Percentiles rank a stretch among this genome's conserved stretches.
Evolutionary conservation across 2,329 filamentous ascomycete species (phyloP).

Genomic region (Aspergillus japonicus): DNA sequence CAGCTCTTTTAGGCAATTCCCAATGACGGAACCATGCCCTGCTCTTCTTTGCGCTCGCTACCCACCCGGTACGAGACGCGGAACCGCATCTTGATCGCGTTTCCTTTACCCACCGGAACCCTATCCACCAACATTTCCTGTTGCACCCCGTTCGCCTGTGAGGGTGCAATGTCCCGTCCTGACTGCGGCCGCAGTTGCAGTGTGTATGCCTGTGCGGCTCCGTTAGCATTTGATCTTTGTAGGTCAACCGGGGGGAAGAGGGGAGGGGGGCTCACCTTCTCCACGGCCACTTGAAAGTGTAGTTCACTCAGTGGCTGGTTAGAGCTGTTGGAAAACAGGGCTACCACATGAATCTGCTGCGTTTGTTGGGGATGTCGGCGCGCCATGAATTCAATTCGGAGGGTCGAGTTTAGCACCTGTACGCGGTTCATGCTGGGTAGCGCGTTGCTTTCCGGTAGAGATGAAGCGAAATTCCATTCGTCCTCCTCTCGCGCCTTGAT

Average conservation of each 20-base stretch:
- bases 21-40: conserved; percentile 79
- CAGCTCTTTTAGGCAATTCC: conserved; percentile 59
- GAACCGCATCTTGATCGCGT: conserved; percentile 85
- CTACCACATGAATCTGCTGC: conserved; percentile 66
- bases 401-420: conserved; percentile 65
- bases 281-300: conserved; percentile 89
- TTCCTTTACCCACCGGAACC: conserved; percentile 70
- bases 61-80: conserved; percentile 76
- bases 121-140: conserved; percentile 79
- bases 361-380: conserved; percentile 54
- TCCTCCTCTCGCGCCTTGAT: conserved; percentile 65
- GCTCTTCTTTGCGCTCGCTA: conserved; percentile 65
- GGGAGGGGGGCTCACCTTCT: conserved; percentile 64
- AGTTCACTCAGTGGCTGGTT: conserved; percentile 70
- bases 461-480: conserved; percentile 91
- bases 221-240: background rate
- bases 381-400: conserved; percentile 73
- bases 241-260: background rate
- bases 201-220: conserved; percentile 64
- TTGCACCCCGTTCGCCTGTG: conserved; percentile 72
- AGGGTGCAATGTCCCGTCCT: conserved; percentile 69
- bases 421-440: conserved; percentile 63
- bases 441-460: conserved; percentile 62
- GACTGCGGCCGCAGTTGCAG: conserved; percentile 83
- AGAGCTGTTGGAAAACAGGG: conserved; percentile 81